Base-by-base conservation (phyloP, 2,329 filamentous ascomycete species). In the Fusarium sp. region DNA sequence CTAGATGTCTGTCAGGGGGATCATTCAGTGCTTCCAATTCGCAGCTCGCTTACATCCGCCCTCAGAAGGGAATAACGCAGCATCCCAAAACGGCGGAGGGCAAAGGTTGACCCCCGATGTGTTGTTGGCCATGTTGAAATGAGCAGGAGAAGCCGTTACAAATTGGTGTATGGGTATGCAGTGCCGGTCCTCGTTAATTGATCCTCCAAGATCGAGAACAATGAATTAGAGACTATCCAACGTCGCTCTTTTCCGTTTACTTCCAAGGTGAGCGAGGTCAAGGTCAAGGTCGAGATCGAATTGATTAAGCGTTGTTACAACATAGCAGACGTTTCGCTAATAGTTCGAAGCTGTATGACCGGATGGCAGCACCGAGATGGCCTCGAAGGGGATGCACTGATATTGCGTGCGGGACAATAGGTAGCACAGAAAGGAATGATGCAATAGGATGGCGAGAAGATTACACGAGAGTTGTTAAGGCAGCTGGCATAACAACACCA, bases 21-120 rank as follows among this genome's bases (percentile, higher is more conserved):
- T 46, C n/a, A 21, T 23, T 29, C 10, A n/a, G 23, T 33, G 21
- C 48, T 54, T 56, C 10, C 27, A 27, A n/a, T 19, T 25, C 33
- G n/a, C 12, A 31, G 38, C 27, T 54, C 31, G 73, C 79, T 80
- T 88, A 95, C 93, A 93, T 82, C 93, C 93, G 77, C 88, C 89
- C 48, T 79, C 82, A 29, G 80, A 73, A 51, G 86, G 88, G 77
- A 92, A 97, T 65, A 87, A 80, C 35, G 82, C 81, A 65, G 87
- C 86, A 78, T 93, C 89, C 70, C 91, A 86, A 78, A 96, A 95
- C 10, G 94, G 94, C 57, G 86, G 73, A 21, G 89, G 88, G 80
- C 94, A 97, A 27, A 82, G 29, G 52, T 81, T 82, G 23, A 82
- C 77, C 70, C 88, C 90, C 41, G 76, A 75, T 38, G 76, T 52